Evolutionary conservation across 106 monocot species (phyloP), one percentile per base, ranked within the genome.

Genomic region (Platanthera zijinensis): DNA sequence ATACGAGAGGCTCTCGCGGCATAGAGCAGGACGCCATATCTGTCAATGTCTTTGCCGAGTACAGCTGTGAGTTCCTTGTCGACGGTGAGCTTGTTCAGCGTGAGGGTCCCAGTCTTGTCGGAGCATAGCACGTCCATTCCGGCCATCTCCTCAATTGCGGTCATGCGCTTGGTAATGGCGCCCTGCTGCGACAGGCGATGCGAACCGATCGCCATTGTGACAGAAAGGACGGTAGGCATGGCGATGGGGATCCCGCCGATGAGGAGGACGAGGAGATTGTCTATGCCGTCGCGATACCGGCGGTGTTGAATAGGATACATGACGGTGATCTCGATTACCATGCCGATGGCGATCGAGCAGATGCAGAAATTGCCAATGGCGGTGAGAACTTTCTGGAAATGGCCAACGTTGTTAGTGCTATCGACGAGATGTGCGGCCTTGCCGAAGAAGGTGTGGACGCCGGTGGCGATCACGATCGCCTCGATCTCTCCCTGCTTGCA

Each of bases 331-430:
- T 90, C 90, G 30, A 85, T 51, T 7, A 73, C 21, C 83, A 90
- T 90, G 5, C 90, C 90, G 7, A 83, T 13, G 7, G 59, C 90
- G 21, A 90, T 90, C 1, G 90, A 82, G 76, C 83, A 90, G 75
- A 90, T 90, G 76, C 90, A 90, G 83, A 90, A 90, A 80, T 90
- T 90, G 9, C 90, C 90, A 6, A 90, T 90, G 0, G 90, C 79
- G 25, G 90, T 90, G 30, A 90, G 78, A 46, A 90, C 90, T 80
- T 84, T 51, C 25, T 75, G 75, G 75, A 75, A 75, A 57, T 75
- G 75, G 10, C 75, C 75, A 18, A 75, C 75, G 56, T 75, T 57
- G 75, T 75, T 75, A n/a, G 75, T 75, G 57, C 57, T 59, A 45
- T 75, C 75, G 57, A 75, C 75, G 46, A 75, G 75, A 17, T 75